Percentiles rank a stretch among this genome's conserved stretches.
phyloP scores from a whole-genome alignment of 2,329 filamentous ascomycete species.

The Apiospora saccharicola region DNA sequence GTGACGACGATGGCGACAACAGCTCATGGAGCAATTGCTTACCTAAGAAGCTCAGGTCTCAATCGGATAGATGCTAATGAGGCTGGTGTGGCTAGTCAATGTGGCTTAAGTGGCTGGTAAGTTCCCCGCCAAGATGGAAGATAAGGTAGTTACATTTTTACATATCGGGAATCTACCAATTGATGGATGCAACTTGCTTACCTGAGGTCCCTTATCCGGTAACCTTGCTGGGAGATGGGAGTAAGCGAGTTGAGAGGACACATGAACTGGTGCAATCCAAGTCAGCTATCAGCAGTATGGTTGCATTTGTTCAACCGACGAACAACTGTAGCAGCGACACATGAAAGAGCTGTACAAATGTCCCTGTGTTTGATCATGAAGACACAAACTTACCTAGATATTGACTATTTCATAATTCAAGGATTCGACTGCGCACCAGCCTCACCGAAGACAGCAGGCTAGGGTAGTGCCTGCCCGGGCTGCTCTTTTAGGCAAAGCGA shows the following conservation, averaged over 20 bases:
- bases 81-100: not conserved
- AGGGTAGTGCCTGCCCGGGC: not conserved
- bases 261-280: too few relatives aligned
- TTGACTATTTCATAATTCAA: not conserved
- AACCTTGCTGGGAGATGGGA: too few relatives aligned
- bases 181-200: too few relatives aligned
- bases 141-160: not conserved
- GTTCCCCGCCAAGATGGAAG: not conserved
- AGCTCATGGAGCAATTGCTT: constrained; percentile 7
- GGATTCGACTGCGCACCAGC: not conserved
- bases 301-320: too few relatives aligned
- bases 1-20: constrained; percentile 13
- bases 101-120: not conserved
- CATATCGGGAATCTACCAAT: too few relatives aligned
- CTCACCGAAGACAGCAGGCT: not conserved
- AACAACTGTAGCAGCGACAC: too few relatives aligned
- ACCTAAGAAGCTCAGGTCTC: not conserved
- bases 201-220: too few relatives aligned
- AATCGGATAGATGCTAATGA: not conserved
- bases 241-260: too few relatives aligned
- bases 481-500: constrained; percentile 9
- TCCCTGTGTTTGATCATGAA: not conserved
- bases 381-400: too few relatives aligned
- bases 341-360: not conserved
- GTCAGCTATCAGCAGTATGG: too few relatives aligned